Evolutionary conservation across 352 stramenopile species (phyloP).

Genomic region (Phytophthora hybrid): DNA sequence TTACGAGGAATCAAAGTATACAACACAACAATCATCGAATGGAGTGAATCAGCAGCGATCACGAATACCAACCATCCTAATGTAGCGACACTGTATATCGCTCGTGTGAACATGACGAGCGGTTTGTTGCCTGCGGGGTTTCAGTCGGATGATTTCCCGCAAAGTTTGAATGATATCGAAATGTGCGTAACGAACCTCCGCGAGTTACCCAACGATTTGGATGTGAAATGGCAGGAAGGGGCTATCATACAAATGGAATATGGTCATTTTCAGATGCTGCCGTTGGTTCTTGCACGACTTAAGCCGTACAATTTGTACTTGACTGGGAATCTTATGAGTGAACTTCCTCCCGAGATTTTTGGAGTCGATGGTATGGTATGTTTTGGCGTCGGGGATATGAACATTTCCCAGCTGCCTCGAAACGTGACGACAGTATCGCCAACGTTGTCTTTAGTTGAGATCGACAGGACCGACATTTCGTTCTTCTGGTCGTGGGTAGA

Average conservation of each 20-base stretch:
- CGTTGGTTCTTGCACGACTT: slow-evolving; percentile 16
- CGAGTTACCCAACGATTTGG: background rate
- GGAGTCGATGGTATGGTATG: background rate
- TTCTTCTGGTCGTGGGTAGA: slow-evolving; percentile 10
- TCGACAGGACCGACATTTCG: background rate
- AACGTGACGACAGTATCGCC: background rate
- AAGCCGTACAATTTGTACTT: slow-evolving; percentile 23
- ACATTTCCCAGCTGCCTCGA: background rate
- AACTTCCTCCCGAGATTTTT: slow-evolving; percentile 25
- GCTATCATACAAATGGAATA: slow-evolving; percentile 29
- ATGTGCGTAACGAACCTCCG: background rate
- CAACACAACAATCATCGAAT: slow-evolving; percentile 43
- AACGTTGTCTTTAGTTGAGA: background rate
- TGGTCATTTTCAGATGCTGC: slow-evolving; percentile 13
- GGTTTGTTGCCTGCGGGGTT: slow-evolving; percentile 37
- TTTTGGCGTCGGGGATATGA: background rate
- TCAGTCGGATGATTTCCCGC: slow-evolving; percentile 13
- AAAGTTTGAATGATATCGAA: background rate
- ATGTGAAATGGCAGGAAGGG: background rate
- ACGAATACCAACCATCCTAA: slow-evolving; percentile 20
- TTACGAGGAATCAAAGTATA: slow-evolving; percentile 45
- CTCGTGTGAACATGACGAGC: slow-evolving; percentile 44
- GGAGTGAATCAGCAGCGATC: slow-evolving; percentile 32
- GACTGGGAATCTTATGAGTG: slow-evolving; percentile 24
- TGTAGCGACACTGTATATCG: slow-evolving; percentile 39